A percentile compares a stretch with the other conserved stretches of the same genome.
Evolutionary conservation across 805 yeast genomes (phyloP).

Genomic region (Barnettozyma populi): DNA sequence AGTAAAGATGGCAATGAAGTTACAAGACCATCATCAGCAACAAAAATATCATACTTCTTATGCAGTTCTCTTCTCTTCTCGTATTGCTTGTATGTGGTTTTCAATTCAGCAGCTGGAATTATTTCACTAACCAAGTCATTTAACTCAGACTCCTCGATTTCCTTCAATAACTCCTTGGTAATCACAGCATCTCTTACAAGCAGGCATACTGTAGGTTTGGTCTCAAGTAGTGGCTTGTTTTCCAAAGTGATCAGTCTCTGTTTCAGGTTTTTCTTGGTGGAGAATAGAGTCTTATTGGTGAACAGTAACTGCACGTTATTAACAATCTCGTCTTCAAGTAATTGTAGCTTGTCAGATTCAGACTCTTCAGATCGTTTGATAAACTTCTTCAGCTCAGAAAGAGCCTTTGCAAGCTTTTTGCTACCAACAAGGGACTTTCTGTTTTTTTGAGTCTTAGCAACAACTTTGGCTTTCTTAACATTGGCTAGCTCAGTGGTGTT

Average conservation of each 20-base stretch:
- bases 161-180: constrained; percentile 24
- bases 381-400: constrained; percentile 62
- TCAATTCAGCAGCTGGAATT: constrained; percentile 67
- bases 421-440: constrained; percentile 21
- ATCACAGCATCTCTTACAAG: constrained; percentile 62
- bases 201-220: constrained; percentile 49
- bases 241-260: constrained; percentile 33
- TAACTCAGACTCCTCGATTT: constrained; percentile 25
- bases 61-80: constrained; percentile 79
- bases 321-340: constrained; percentile 51
- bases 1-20: constrained; percentile 76
- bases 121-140: constrained; percentile 38
- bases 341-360: constrained; percentile 35
- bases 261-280: constrained; percentile 45
- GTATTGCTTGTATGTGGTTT: constrained; percentile 80
- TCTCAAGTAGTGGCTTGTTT: constrained; percentile 33
- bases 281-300: constrained; percentile 59
- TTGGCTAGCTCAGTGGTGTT: constrained; percentile 8
- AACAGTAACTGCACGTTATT: constrained; percentile 52
- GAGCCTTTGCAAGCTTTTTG: constrained; percentile 42
- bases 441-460: constrained; percentile 1
- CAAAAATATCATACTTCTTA: constrained; percentile 64
- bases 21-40: constrained; percentile 79
- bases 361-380: constrained; percentile 33
- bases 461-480: constrained; percentile 6